phyloP scores from a whole-genome alignment of 108 stramenopile genomes.

The Fragilaria radians region DNA sequence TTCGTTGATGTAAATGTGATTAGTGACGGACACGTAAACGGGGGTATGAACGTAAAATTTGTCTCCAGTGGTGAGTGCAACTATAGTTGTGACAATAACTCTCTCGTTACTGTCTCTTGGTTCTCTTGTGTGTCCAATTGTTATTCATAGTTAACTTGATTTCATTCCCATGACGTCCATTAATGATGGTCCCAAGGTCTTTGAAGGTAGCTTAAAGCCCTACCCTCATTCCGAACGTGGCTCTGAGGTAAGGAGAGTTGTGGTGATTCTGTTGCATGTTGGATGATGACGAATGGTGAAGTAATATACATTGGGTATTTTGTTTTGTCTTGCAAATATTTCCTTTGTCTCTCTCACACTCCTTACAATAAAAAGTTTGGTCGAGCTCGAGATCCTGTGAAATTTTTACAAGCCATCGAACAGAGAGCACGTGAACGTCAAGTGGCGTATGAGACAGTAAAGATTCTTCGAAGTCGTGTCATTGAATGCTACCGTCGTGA shows the following conservation, averaged over 20 bases:
- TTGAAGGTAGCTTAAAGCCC: constrained; percentile 50
- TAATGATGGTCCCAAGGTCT: constrained; percentile 43
- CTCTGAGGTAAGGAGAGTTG: constrained; percentile 6
- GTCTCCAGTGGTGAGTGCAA: no score
- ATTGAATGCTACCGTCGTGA: constrained; percentile 81
- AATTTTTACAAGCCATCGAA: constrained; percentile 70
- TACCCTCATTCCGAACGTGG: constrained; percentile 70
- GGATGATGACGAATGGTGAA: not conserved
- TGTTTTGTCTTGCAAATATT: not conserved
- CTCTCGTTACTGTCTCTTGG: no score
- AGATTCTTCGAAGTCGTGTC: constrained; percentile 72
- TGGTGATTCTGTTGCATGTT: not conserved
- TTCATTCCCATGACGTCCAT: constrained; percentile 61
- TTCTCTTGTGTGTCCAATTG: no score
- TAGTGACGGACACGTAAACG: no score
- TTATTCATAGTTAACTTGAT: no score
- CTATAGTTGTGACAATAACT: no score
- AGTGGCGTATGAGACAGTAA: constrained; percentile 81
- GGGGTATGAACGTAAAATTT: no score
- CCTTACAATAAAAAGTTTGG: constrained; percentile 24
- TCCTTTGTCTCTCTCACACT: not conserved
- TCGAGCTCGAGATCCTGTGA: constrained; percentile 76
- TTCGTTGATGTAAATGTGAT: no score
- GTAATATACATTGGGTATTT: not conserved
- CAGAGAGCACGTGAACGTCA: constrained; percentile 88